Base-by-base conservation (phyloP, 1,139 yeast genomes). In the Protomyces inundatus region DNA sequence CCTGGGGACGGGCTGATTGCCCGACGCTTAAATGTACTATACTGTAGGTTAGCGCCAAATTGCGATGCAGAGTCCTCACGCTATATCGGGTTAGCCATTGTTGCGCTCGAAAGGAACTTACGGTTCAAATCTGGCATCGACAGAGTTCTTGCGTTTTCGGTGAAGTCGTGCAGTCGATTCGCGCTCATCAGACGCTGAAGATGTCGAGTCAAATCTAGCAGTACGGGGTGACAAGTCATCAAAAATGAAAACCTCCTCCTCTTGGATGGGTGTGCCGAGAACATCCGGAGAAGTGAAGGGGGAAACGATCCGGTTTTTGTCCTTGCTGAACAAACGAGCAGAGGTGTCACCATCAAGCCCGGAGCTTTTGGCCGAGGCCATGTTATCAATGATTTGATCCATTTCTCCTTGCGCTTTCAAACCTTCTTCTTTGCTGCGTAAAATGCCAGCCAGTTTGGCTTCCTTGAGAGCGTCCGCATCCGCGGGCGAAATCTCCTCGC, bases 1-100 rank as follows among this genome's bases (percentile, higher is more conserved):
- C 56, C 52, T 5, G 62, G 62, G 23, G 62, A 58, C 5, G 62
- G 62, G 2, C 56, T 51, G 42, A 58, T 58, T 6, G 62, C 62
- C 6, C 62, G 51, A 34, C 62, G 39, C 53, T 58, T 58, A 35
- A 42, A 42, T 10, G 10, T 14, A 23, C 6, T 14, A 16, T 14
- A 42, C 48, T 42, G 48, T 10, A 14, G 32, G 48, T 42, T 42
- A 42, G 48, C 39, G 39, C 9, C 9, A 7, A 36, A 1, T 12
- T 2, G 3, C 9, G 39, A 9, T 36, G 12, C 12, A 14, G 23
- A 42, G 5, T 3, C 9, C 23, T 14, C 23, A 42, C 48, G n/a
- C 23, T 42, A 30, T 30, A n/a, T 12, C 12, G 10, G 48, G 10
- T 42, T 42, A 42, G 48, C 48, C 5, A 10, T 1, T 7, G 32